Conservation (phyloP, 306 rosid genomes). For the Vigna hirtella region DNA sequence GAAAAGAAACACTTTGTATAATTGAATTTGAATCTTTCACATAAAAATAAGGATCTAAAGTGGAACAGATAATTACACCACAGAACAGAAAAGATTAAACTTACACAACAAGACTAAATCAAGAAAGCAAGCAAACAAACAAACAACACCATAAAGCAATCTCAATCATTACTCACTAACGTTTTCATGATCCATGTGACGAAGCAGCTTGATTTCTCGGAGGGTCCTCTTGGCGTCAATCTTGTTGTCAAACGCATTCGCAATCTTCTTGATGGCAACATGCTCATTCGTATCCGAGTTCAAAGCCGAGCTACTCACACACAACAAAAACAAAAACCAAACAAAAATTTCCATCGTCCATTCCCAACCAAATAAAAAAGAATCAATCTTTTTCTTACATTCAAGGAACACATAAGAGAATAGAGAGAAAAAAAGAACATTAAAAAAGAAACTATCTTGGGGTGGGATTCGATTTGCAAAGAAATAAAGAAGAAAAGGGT, state of each 20-base stretch:
- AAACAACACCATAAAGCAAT: neutral
- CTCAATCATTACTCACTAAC: slow-evolving; percentile 60
- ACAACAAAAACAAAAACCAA: slow-evolving; percentile 18
- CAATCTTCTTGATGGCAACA: slow-evolving; percentile 94
- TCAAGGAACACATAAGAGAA: neutral
- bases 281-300: slow-evolving; percentile 91
- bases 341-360: slow-evolving; percentile 28
- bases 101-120: neutral
- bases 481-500: slow-evolving; percentile 15
- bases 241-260: slow-evolving; percentile 92
- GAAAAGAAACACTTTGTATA: slow-evolving; percentile 10
- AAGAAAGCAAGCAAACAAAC: neutral
- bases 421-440: neutral
- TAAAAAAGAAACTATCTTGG: slow-evolving; percentile 19
- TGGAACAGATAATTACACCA: neutral
- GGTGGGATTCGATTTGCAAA: slow-evolving; percentile 25
- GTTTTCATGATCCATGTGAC: slow-evolving; percentile 98
- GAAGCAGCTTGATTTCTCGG: slow-evolving; percentile 96
- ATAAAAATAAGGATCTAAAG: slow-evolving; percentile 28
- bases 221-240: slow-evolving; percentile 98
- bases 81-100: slow-evolving; percentile 12
- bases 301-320: slow-evolving; percentile 68
- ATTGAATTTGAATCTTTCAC: neutral
- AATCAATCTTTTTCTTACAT: neutral
- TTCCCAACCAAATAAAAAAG: neutral